Percentiles rank a stretch among this genome's conserved stretches.
phyloP scores from a whole-genome alignment of 2,329 filamentous ascomycete species.

The Tolypocladium pustulatum region DNA sequence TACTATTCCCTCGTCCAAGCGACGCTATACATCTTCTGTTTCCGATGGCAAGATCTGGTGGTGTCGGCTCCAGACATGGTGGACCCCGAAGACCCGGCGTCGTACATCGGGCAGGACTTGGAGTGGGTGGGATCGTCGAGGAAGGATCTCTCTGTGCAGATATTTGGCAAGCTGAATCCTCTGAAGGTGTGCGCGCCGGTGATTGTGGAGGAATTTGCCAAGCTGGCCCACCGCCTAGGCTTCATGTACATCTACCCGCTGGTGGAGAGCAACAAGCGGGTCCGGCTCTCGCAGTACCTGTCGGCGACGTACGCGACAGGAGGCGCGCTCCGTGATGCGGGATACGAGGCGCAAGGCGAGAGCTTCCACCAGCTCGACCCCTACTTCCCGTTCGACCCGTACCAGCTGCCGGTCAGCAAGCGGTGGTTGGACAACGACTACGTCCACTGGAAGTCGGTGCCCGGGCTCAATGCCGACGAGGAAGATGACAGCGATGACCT shows the following conservation, averaged over 20 bases:
- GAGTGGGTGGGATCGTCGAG: constrained; percentile 68
- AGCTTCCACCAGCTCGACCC: constrained; percentile 78
- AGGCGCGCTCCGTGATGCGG: constrained; percentile 40
- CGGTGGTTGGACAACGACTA: constrained; percentile 83
- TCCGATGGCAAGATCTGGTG: constrained; percentile 89
- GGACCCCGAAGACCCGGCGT: constrained; percentile 51
- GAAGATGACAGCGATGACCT: constrained; percentile 44
- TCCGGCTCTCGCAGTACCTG: constrained; percentile 65
- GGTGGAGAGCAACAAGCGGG: constrained; percentile 84
- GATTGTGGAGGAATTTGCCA: constrained; percentile 87
- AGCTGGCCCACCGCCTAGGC: constrained; percentile 72
- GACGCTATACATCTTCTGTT: constrained; percentile 91
- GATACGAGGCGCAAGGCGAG: constrained; percentile 50
- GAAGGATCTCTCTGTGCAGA: constrained; percentile 63
- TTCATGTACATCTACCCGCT: constrained; percentile 85
- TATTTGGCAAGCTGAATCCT: constrained; percentile 85
- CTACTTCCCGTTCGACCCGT: constrained; percentile 97
- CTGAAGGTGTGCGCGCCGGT: constrained; percentile 86
- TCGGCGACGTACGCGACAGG: constrained; percentile 45
- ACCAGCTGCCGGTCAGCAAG: constrained; percentile 78
- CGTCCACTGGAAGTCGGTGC: constrained; percentile 66
- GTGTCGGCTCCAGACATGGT: constrained; percentile 47
- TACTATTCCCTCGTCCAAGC: constrained; percentile 89
- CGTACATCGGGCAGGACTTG: constrained; percentile 60
- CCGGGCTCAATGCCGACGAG: constrained; percentile 52